Conservation (phyloP, 495 filamentous ascomycete species). For the Xylaria nigripes region DNA sequence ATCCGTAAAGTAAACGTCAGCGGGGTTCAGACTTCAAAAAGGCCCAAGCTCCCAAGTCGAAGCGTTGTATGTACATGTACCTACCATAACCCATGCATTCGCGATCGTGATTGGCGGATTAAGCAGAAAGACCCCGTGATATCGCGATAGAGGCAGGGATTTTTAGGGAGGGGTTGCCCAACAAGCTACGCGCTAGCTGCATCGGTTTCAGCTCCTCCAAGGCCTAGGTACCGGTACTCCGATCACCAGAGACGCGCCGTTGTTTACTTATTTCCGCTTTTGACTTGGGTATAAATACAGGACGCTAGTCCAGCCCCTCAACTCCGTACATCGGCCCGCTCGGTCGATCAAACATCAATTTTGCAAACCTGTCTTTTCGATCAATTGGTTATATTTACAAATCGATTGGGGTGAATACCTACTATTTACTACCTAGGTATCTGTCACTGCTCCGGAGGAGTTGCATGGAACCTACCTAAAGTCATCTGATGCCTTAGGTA, state of each 20-base stretch:
- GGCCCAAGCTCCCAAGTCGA: constrained; percentile 8
- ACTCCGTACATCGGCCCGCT: constrained; percentile 8
- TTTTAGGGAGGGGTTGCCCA: not conserved
- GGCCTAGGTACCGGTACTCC: constrained; percentile 1
- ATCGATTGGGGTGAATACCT: no score
- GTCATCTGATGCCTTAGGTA: no score
- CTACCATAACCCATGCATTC: not conserved
- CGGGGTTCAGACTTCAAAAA: constrained; percentile 7
- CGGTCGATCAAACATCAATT: not conserved
- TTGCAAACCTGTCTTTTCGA: not conserved
- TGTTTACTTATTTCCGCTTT: constrained; percentile 12
- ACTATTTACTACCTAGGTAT: no score
- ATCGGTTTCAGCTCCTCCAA: constrained; percentile 7
- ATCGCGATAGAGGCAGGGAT: constrained; percentile 11
- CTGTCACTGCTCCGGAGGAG: no score
- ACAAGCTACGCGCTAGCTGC: constrained; percentile 1
- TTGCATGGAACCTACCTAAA: no score
- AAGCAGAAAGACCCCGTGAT: constrained; percentile 9
- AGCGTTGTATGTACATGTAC: no score
- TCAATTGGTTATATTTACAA: not conserved
- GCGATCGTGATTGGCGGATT: not conserved
- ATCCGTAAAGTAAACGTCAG: not conserved
- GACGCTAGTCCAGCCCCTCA: constrained; percentile 5
- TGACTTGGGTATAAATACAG: not conserved
- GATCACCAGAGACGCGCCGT: constrained; percentile 6